Conservation (phyloP, 2,329 filamentous ascomycete species). For the Cercospora canescens region DNA sequence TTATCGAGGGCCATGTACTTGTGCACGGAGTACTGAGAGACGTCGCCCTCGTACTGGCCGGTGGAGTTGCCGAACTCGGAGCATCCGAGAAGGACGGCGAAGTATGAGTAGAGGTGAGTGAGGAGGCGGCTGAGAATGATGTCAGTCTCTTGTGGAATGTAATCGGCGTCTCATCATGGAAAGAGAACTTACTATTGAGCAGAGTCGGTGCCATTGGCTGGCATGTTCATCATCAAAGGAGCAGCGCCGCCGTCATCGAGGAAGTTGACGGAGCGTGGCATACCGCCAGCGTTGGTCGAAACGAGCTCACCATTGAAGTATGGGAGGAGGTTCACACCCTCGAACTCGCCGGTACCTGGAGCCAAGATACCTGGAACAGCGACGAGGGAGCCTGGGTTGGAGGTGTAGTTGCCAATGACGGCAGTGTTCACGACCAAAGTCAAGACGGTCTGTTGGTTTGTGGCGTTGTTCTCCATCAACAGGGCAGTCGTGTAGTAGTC, state of each 20-base stretch:
- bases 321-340: constrained; percentile 57
- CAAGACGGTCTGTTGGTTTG: constrained; percentile 58
- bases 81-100: constrained; percentile 60
- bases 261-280: constrained; percentile 57
- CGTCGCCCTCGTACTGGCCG: constrained; percentile 52
- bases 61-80: constrained; percentile 51
- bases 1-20: constrained; percentile 58
- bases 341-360: constrained; percentile 50
- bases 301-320: constrained; percentile 60
- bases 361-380: constrained; percentile 58
- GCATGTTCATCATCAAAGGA: constrained; percentile 57
- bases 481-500: constrained; percentile 65
- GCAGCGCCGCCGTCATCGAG: constrained; percentile 60
- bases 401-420: constrained; percentile 53
- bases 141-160: background rate
- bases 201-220: constrained; percentile 52
- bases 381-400: constrained; percentile 31
- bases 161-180: background rate
- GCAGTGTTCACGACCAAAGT: constrained; percentile 63
- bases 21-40: constrained; percentile 56
- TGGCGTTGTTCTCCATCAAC: constrained; percentile 59
- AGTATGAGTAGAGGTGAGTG: constrained; percentile 64
- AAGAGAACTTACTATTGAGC: constrained; percentile 55
- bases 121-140: constrained; percentile 51
- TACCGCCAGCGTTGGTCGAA: constrained; percentile 53